Base-by-base conservation (phyloP, 129 eudicot species). In the Flaveria ramosissima region DNA sequence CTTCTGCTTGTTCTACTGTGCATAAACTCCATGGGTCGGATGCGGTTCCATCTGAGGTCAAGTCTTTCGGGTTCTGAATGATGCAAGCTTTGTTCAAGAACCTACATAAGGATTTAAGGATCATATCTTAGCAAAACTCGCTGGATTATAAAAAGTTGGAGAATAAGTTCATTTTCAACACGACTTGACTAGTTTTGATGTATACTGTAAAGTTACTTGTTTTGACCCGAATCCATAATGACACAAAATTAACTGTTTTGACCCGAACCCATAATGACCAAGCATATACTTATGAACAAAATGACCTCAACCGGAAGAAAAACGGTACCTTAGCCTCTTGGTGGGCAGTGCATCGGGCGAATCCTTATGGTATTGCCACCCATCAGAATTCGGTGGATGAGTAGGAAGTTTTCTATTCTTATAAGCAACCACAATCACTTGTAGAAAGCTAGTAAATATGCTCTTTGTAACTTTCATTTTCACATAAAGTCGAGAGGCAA, bases 11-110 rank as follows among this genome's bases (percentile, higher is more conserved):
- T 56, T 87, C 72, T 9, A 86, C 82, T 0, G 89, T 89, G 90
- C 93, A 87, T 9, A 84, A 50, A 15, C 57, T 86, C 88, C 89
- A 84, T 20, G 90, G 91, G 46, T 79, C 72, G 45, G 72, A 24
- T 4, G 85, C 59, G 43, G 65, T 39, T 19, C 87, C 87, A 43
- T 80, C 83, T 0, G 84, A 74, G 7, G 84, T 83, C 53, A 89
- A 48, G 19, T 84, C 93, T 71, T 79, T 77, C 23, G 83, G 81
- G 61, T 80, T 82, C 52, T 68, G 80, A 15, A 88, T 57, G 27
- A 90, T 83, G 82, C 96, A 90, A 32, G 96, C 96, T 71, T 84
- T 90, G 80, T 90, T 88, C 57, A 90, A 73, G 82, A 80, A 88
- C 82, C 96, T 88, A 60, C 24, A 69, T 13, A 17, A 66, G 64